Conservation (phyloP, 805 yeast species). For the Wickerhamiella australiensis region DNA sequence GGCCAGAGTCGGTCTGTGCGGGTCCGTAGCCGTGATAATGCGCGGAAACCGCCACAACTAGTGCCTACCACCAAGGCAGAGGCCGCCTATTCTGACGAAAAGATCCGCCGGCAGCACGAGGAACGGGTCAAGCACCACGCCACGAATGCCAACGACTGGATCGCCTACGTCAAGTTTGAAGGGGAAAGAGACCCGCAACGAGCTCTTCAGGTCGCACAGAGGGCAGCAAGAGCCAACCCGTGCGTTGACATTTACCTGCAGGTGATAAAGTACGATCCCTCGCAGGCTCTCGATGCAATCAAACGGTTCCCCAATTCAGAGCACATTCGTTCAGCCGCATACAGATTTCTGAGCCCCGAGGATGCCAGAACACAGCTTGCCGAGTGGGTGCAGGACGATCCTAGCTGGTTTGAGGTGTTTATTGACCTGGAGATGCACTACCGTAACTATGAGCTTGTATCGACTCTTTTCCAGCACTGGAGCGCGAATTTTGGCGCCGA, state of each 20-base stretch:
- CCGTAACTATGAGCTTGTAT: background rate
- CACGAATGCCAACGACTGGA: background rate
- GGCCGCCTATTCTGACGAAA: background rate
- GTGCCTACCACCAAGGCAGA: background rate
- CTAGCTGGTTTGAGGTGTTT: background rate
- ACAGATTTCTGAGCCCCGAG: background rate
- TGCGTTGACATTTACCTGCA: background rate
- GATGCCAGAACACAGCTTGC: background rate
- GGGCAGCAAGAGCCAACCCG: background rate
- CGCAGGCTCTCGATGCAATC: background rate
- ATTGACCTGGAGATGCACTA: background rate
- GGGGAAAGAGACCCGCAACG: background rate
- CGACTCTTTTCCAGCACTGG: background rate
- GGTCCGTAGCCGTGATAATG: background rate
- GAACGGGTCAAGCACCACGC: background rate
- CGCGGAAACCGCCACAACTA: background rate
- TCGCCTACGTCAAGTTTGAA: background rate
- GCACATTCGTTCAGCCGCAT: background rate
- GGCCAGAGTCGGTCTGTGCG: background rate
- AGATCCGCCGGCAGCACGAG: background rate
- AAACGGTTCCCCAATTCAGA: background rate
- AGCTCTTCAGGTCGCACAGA: background rate
- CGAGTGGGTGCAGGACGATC: background rate
- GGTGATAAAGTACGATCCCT: background rate
- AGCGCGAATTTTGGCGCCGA: background rate